These are phyloP conservation scores for Grosmannia serpens DNA, from an alignment of 2,329 filamentous ascomycete genomes.

Conservation along the genomic window DNA sequence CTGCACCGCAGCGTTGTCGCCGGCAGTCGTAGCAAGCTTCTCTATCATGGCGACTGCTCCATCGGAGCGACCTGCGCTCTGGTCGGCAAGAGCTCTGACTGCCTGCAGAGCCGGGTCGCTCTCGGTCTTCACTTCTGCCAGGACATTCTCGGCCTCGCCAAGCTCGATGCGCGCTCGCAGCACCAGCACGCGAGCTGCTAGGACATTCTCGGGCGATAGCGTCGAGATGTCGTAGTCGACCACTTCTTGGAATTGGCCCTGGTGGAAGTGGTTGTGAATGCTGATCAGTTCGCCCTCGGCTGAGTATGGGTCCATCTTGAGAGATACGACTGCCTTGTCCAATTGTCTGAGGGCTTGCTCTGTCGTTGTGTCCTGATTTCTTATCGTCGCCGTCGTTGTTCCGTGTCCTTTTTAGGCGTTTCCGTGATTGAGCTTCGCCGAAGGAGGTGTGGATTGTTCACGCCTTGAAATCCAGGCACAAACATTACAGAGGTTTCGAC, in stretches of 20 bases:
- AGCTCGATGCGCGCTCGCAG: constrained; percentile 76
- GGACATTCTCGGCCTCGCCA: constrained; percentile 63
- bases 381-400: background rate
- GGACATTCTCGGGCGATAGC: constrained; percentile 66
- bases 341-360: background rate
- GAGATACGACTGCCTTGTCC: background rate
- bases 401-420: background rate
- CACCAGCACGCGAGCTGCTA: constrained; percentile 65
- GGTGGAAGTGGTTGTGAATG: constrained; percentile 59
- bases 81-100: constrained; percentile 64
- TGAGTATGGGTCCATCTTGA: constrained; percentile 52
- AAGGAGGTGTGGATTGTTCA: background rate
- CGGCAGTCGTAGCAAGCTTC: constrained; percentile 52
- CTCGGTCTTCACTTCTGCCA: constrained; percentile 51
- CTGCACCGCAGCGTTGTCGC: constrained; percentile 72
- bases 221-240: constrained; percentile 73
- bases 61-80: constrained; percentile 45
- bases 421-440: background rate
- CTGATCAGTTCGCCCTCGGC: constrained; percentile 62
- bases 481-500: too few relatives aligned
- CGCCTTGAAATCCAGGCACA: background rate
- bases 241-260: constrained; percentile 78
- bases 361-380: background rate
- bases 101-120: constrained; percentile 64
- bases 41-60: constrained; percentile 53